Base-by-base conservation (phyloP, 73 alveolate species). In the Paramecium caudatum region DNA sequence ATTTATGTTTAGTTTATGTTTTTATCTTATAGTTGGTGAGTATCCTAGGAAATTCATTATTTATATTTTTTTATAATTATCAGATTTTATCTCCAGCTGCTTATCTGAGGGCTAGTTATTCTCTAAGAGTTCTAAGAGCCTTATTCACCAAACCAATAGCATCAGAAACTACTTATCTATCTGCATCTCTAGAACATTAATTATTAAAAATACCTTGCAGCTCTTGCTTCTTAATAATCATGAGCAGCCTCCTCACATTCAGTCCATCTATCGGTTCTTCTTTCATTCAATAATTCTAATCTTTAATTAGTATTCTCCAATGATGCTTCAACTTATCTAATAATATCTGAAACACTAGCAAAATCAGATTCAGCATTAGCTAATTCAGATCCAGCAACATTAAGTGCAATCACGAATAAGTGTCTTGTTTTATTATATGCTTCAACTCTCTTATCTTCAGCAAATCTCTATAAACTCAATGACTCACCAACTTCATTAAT, bases 221-320 rank as follows among this genome's bases (percentile, higher is more conserved):
- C 49, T 74, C 88, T 74, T 3, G 88, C 88, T 8, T 74, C 88
- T 12, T 27, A 23, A 37, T 74, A 74, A 21, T 74, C 88, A 39
- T 39, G 36, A 8, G 88, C 88, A 1, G 88, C 88, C n/a, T 74
- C 88, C 43, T 74, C 88, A 19, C 88, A 74, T 41, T 74, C 4
- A 74, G 69, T 74, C 88, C 88, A 74, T 74, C 88, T 74, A 39
- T 74, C 88, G 2, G 39, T 19, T 74, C 88, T 74, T 74, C 88
- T 74, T 45, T 74, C 88, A 27, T 13, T 4, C n/a, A 74, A 68
- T 30, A 41, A 21, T 19, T 74, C 88, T 2, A 74, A 6, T 74
- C 88, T 74, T 19, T 16, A 16, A 25, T 74, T 74, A 12, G 88
- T 43, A 12, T 74, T 74, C 0, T 74, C 88, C 6, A 74, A 37